Percentiles rank a stretch among this genome's conserved stretches.
These are phyloP conservation scores for Xerocomellus chrysenteron DNA, from an alignment of 768 basidiomycete genomes.

Conservation along the genomic window DNA sequence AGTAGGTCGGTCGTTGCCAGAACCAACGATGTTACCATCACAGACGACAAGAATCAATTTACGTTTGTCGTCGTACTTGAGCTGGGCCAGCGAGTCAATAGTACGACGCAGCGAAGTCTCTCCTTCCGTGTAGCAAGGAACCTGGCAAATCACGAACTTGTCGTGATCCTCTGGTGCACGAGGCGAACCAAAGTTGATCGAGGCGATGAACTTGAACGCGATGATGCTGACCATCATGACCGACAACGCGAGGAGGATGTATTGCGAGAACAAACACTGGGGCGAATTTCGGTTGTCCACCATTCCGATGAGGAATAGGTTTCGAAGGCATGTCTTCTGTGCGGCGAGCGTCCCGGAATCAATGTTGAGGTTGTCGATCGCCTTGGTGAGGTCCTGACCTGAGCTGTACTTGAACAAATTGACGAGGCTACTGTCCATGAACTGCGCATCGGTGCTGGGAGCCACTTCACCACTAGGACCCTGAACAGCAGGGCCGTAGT, in stretches of 20 bases:
- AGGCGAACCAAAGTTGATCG: slow-evolving; percentile 75
- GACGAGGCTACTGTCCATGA: slow-evolving; percentile 72
- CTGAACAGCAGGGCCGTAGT: slow-evolving; percentile 56
- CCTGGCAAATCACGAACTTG: slow-evolving; percentile 97
- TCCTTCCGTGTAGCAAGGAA: slow-evolving; percentile 98
- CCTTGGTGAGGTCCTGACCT: slow-evolving; percentile 81
- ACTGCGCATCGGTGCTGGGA: slow-evolving; percentile 46
- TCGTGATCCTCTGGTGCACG: slow-evolving; percentile 93
- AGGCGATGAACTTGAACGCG: slow-evolving; percentile 94
- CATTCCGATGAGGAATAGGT: slow-evolving; percentile 88
- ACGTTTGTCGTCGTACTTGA: slow-evolving; percentile 98
- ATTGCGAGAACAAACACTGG: slow-evolving; percentile 88
- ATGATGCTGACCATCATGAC: slow-evolving; percentile 93
- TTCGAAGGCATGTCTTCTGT: slow-evolving; percentile 88
- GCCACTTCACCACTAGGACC: slow-evolving; percentile 51
- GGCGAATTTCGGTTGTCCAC: slow-evolving; percentile 90
- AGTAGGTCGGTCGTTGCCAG: slow-evolving; percentile 94
- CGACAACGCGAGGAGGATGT: slow-evolving; percentile 87
- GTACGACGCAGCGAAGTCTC: slow-evolving; percentile 80
- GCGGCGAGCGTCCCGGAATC: slow-evolving; percentile 57
- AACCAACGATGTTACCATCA: slow-evolving; percentile 91
- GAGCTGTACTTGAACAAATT: slow-evolving; percentile 73
- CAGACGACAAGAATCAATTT: slow-evolving; percentile 56
- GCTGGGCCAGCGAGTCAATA: slow-evolving; percentile 89
- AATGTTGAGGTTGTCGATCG: slow-evolving; percentile 60